Conservation (phyloP, 495 filamentous ascomycete genomes). For the Viridothelium virens region DNA sequence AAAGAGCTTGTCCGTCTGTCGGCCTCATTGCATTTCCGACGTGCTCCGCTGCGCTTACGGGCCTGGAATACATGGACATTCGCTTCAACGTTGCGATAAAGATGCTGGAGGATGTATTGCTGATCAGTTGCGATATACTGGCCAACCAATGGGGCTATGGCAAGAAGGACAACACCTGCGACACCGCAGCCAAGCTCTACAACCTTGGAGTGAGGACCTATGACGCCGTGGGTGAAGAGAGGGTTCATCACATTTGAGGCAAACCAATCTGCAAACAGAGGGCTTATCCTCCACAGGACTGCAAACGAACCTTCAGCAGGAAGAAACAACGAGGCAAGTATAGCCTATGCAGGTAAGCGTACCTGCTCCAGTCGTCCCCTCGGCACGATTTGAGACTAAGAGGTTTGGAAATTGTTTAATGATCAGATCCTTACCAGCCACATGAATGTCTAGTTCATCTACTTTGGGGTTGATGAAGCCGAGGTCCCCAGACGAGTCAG, state of each 20-base stretch:
- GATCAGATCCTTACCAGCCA: conserved; percentile 61
- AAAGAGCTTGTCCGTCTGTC: neutral
- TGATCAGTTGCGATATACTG: conserved; percentile 83
- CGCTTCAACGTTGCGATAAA: conserved; percentile 64
- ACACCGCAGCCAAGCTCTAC: conserved; percentile 86
- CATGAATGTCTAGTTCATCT: conserved; percentile 54
- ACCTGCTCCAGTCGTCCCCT: conserved; percentile 90
- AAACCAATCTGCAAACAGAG: conserved; percentile 77
- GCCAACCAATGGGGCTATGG: conserved; percentile 52
- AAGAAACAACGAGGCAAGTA: neutral
- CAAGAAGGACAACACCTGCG: conserved; percentile 63
- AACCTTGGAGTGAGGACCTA: conserved; percentile 50
- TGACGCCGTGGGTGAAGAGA: conserved; percentile 51
- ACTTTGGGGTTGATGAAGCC: conserved; percentile 74
- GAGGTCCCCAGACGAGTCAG: conserved; percentile 44
- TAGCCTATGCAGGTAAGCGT: conserved; percentile 26
- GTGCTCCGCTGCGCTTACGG: neutral
- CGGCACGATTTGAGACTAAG: conserved; percentile 64
- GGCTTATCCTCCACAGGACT: conserved; percentile 92
- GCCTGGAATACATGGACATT: conserved; percentile 40
- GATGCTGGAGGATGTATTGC: conserved; percentile 65
- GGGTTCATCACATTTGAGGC: conserved; percentile 48
- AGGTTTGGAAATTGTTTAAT: conserved; percentile 82
- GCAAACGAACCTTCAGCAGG: conserved; percentile 9
- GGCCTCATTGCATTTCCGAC: neutral